These are phyloP conservation scores for Neurospora pannonica DNA, from an alignment of 495 filamentous ascomycete species.

Conservation along the genomic window DNA sequence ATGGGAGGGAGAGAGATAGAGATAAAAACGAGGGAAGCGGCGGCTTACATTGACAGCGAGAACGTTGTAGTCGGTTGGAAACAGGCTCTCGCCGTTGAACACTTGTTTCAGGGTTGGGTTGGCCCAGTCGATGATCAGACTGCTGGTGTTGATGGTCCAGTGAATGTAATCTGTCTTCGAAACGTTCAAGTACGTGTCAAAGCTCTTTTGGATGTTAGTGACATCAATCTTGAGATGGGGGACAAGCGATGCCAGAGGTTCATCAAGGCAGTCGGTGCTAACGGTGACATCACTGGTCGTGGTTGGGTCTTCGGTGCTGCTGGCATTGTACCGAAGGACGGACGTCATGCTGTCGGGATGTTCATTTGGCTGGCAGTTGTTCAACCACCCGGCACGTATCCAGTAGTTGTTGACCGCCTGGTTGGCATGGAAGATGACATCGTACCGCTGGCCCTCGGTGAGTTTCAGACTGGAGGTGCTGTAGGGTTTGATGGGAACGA, in stretches of 20 bases:
- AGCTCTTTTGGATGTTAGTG: slow-evolving; percentile 7
- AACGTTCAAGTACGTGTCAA: not conserved
- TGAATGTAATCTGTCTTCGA: slow-evolving; percentile 10
- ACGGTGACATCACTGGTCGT: slow-evolving; percentile 17
- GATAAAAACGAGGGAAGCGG: not conserved
- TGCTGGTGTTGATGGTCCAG: slow-evolving; percentile 27
- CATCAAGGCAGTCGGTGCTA: slow-evolving; percentile 16
- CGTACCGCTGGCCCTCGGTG: slow-evolving; percentile 55
- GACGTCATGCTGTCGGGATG: slow-evolving; percentile 39
- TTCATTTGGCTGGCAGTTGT: slow-evolving; percentile 31
- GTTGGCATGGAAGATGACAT: slow-evolving; percentile 56
- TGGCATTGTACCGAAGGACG: slow-evolving; percentile 45
- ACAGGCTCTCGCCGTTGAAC: slow-evolving; percentile 16
- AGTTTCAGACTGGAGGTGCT: slow-evolving; percentile 38
- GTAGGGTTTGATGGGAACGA: slow-evolving; percentile 44
- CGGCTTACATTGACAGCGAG: slow-evolving; percentile 4
- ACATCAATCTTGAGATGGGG: slow-evolving; percentile 26
- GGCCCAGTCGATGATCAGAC: slow-evolving; percentile 23
- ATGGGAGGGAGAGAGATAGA: not conserved
- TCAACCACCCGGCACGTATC: slow-evolving; percentile 35
- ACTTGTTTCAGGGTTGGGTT: slow-evolving; percentile 21
- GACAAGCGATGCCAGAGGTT: slow-evolving; percentile 18
- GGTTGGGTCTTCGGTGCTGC: slow-evolving; percentile 22
- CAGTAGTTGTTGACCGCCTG: slow-evolving; percentile 44
- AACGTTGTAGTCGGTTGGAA: slow-evolving; percentile 26